These are phyloP conservation scores for Rhodosporidiobolus sp. DNA, from an alignment of 768 basidiomycete genomes.

Conservation along the genomic window DNA sequence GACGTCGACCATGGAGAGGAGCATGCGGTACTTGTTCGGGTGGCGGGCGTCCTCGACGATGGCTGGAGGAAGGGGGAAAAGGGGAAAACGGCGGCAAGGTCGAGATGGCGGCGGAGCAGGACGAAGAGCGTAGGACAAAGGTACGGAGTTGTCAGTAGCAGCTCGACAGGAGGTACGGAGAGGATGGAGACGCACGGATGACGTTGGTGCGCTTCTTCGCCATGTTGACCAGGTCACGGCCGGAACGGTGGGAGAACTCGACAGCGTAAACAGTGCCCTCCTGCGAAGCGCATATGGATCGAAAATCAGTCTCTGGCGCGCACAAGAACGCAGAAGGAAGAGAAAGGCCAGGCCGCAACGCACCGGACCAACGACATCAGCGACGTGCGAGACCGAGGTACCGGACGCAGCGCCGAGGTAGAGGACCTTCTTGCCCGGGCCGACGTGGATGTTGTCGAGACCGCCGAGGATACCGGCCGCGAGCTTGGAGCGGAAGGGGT, in stretches of 20 bases:
- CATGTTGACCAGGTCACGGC: conserved; percentile 97
- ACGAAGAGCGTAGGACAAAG: neutral
- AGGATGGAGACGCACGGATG: conserved; percentile 67
- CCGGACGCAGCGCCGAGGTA: conserved; percentile 98
- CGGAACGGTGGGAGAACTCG: conserved; percentile 93
- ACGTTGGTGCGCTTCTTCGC: conserved; percentile 99
- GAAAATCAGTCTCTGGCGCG: neutral
- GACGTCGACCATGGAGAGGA: conserved; percentile 89
- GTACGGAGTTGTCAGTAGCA: neutral
- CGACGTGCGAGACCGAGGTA: conserved; percentile 97
- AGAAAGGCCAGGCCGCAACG: conserved; percentile 46
- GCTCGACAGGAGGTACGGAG: too few species aligned
- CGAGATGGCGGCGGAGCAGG: too few species aligned
- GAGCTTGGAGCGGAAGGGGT: conserved; percentile 94
- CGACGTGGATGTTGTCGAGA: conserved; percentile 86
- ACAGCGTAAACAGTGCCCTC: conserved; percentile 97
- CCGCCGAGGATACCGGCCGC: conserved; percentile 96
- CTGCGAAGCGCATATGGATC: conserved; percentile 50
- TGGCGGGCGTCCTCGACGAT: conserved; percentile 97
- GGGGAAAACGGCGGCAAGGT: conserved; percentile 3
- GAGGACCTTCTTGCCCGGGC: conserved; percentile 89
- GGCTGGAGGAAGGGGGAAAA: conserved; percentile 53
- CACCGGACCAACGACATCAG: conserved; percentile 95
- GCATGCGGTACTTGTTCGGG: conserved; percentile 95
- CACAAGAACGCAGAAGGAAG: neutral